Percentiles rank a stretch among this genome's conserved stretches.
Evolutionary conservation across 164 flowering plant genomes (phyloP).

Genomic region (Pachysandra terminalis): DNA sequence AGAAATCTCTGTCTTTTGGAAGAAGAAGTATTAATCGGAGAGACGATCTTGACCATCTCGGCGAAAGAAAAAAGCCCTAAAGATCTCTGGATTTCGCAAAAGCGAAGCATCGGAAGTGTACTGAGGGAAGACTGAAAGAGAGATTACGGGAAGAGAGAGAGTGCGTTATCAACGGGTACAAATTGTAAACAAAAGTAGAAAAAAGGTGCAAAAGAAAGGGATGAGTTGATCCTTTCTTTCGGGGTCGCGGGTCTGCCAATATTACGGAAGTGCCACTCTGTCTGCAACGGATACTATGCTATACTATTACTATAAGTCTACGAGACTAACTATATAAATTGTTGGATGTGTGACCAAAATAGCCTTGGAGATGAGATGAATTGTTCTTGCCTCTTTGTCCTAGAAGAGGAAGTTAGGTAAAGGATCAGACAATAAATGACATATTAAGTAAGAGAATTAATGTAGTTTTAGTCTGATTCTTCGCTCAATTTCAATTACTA

Average conservation of each 20-base stretch:
- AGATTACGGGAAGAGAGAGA: background rate
- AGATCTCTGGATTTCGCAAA: slow-evolving; percentile 8
- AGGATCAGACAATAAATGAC: no score
- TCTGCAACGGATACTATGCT: background rate
- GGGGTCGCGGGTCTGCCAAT: slow-evolving; percentile 2
- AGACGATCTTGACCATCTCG: background rate
- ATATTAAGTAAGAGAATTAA: no score
- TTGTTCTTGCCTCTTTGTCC: no score
- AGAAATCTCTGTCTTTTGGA: background rate
- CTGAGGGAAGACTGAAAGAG: background rate
- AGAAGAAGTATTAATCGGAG: background rate
- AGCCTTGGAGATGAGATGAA: background rate
- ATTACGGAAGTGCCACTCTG: slow-evolving; percentile 8
- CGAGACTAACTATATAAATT: no score
- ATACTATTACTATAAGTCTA: no score
- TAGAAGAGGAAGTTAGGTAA: no score
- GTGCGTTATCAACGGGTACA: slow-evolving; percentile 14
- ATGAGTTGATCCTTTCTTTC: background rate
- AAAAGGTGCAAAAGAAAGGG: background rate
- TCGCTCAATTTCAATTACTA: no score
- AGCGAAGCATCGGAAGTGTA: slow-evolving; percentile 7
- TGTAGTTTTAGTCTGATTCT: no score
- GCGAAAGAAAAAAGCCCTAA: background rate
- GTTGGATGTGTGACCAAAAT: background rate
- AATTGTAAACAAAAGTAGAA: background rate